Conservation (phyloP, 345 rosid genomes). For the Conringia planisiliqua region DNA sequence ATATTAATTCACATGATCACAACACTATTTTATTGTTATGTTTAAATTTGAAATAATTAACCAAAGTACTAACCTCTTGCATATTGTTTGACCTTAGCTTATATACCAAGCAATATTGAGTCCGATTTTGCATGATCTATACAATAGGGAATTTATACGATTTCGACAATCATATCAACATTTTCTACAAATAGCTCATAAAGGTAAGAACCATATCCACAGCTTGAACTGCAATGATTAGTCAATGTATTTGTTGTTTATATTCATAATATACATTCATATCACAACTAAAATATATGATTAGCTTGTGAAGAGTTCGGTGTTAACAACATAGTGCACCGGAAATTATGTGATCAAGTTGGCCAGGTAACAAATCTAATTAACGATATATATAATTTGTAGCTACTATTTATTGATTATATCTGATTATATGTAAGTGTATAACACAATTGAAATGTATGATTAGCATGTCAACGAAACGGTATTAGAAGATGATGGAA, state of each 20-base stretch:
- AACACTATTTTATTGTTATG: not conserved
- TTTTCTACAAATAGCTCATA: constrained; percentile 5
- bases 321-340: not conserved
- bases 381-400: not conserved
- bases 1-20: not conserved
- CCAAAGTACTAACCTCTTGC: not conserved
- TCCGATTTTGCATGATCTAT: constrained; percentile 13
- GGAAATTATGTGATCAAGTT: not conserved
- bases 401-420: too few species aligned
- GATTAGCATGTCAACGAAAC: constrained; percentile 21
- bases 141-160: not conserved
- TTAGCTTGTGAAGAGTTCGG: not conserved
- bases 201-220: not conserved
- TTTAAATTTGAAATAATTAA: not conserved
- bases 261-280: not conserved
- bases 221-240: not conserved
- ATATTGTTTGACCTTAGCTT: constrained; percentile 18
- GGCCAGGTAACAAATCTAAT: not conserved
- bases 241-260: not conserved
- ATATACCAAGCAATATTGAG: constrained; percentile 18
- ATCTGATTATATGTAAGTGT: not conserved
- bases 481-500: constrained; percentile 13
- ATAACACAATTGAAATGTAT: not conserved
- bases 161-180: constrained; percentile 13
- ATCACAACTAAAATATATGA: not conserved